phyloP scores from a whole-genome alignment of 169 alveolate genomes.

The Plasmodium billcollinsi region DNA sequence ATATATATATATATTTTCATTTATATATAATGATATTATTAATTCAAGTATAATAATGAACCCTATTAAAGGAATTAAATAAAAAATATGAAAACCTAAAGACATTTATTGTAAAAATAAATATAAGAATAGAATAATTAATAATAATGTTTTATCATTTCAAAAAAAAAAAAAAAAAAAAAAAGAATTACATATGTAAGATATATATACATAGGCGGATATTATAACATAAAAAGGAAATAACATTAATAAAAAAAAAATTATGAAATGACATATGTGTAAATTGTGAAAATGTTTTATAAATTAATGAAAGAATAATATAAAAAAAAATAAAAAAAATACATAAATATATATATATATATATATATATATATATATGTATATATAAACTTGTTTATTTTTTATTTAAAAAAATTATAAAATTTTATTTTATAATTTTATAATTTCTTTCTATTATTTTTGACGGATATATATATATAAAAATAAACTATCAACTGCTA shows the following conservation, averaged over 20 bases:
- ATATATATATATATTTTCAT: no score
- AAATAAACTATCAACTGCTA: not conserved
- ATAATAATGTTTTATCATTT: no score
- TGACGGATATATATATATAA: slow-evolving; percentile 1
- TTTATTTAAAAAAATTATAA: slow-evolving; percentile 8
- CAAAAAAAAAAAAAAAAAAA: no score
- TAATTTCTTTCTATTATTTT: not conserved
- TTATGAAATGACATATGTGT: not conserved
- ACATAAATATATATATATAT: not conserved
- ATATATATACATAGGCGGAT: no score
- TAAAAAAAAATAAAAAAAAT: not conserved
- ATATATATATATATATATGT: not conserved
- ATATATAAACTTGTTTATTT: not conserved
- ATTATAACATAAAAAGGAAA: not conserved
- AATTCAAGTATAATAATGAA: no score
- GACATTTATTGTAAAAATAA: no score
- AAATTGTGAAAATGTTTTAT: not conserved
- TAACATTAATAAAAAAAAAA: not conserved
- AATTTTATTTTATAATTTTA: slow-evolving; percentile 1
- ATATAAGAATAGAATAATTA: no score
- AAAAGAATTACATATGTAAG: no score
- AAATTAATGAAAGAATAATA: not conserved
- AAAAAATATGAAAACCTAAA: no score
- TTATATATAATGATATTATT: no score
- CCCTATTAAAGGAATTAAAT: no score